Base-by-base conservation (phyloP, 2,329 filamentous ascomycete species). In the Ophiocordyceps camponoti-saundersi region DNA sequence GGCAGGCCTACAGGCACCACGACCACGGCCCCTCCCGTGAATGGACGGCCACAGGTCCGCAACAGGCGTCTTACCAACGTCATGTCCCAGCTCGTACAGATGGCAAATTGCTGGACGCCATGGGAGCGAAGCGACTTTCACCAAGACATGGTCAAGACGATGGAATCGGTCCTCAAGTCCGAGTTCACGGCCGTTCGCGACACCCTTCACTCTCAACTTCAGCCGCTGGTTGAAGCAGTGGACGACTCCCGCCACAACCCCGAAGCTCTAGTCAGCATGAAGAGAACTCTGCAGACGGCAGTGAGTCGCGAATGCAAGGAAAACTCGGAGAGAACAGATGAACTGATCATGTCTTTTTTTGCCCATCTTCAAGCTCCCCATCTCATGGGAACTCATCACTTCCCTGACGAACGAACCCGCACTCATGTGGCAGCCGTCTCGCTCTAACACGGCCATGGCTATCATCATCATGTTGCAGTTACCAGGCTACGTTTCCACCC, bases 111-210 rank as follows among this genome's bases (percentile, higher is more conserved):
- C 30, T 57, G 52, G 56, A 55, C 51, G n/a, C 44, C 46, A 3
- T 57, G 53, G 58, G 53, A 56, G 48, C 51, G 56, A 15, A 48
- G 50, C 8, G 56, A 53, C 1, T 57, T 59, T 42, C 51, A 56
- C 7, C 55, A 58, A 5, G 56, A 59, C 43, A 52, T 58, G n/a
- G 48, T 59, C 18, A 54, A 53, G 32, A 53, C 53, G 2, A 53
- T 53, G 29, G 52, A 56, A 41, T 26, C 49, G 0, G 54, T 56
- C 49, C 44, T 58, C 18, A 40, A 41, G 6, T 48, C 50, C 1
- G 56, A 59, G 32, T 34, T 51, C 1, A 44, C 48, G 1, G 18
- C 34, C 16, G 47, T 40, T 4, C 48, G 46, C 1, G 12, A 20
- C 26, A 34, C 39, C 2, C 39, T 57, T 13, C 23, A 52, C 30